A percentile compares a stretch with the other conserved stretches of the same genome.
phyloP scores from a whole-genome alignment of 2,329 filamentous ascomycete species.

The Chaetomium sp. region DNA sequence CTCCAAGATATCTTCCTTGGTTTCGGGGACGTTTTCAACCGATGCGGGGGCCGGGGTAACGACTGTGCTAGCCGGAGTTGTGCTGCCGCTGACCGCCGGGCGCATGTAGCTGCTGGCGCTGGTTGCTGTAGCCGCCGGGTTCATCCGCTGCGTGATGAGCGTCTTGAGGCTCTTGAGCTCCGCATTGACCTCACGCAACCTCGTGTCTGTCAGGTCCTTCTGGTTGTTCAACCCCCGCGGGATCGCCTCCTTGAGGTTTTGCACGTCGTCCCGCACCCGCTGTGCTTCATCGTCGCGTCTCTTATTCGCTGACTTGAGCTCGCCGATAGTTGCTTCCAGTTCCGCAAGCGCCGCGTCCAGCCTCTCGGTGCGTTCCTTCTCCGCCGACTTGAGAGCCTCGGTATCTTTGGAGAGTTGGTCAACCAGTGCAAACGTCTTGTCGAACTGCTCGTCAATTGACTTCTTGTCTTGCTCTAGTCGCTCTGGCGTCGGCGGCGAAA shows the following conservation, averaged over 20 bases:
- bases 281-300: constrained; percentile 83
- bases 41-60: constrained; percentile 26
- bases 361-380: constrained; percentile 75
- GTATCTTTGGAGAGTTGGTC: constrained; percentile 92
- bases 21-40: constrained; percentile 26
- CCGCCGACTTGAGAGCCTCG: constrained; percentile 75
- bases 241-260: constrained; percentile 73
- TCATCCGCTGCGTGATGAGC: constrained; percentile 63
- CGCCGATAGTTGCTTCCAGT: constrained; percentile 73
- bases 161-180: constrained; percentile 93
- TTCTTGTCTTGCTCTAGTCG: constrained; percentile 93
- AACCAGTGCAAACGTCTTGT: constrained; percentile 81
- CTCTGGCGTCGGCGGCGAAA: constrained; percentile 87
- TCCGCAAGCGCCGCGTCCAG: constrained; percentile 76
- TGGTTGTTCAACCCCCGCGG: constrained; percentile 85
- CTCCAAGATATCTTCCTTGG: constrained; percentile 30
- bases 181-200: constrained; percentile 75
- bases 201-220: constrained; percentile 72
- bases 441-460: constrained; percentile 86
- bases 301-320: constrained; percentile 74
- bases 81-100: constrained; percentile 21
- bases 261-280: constrained; percentile 79
- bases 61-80: constrained; percentile 19
- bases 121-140: constrained; percentile 26
- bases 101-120: constrained; percentile 28